phyloP scores from a whole-genome alignment of 176 grass and related monocot species.

The Phragmites australis region DNA sequence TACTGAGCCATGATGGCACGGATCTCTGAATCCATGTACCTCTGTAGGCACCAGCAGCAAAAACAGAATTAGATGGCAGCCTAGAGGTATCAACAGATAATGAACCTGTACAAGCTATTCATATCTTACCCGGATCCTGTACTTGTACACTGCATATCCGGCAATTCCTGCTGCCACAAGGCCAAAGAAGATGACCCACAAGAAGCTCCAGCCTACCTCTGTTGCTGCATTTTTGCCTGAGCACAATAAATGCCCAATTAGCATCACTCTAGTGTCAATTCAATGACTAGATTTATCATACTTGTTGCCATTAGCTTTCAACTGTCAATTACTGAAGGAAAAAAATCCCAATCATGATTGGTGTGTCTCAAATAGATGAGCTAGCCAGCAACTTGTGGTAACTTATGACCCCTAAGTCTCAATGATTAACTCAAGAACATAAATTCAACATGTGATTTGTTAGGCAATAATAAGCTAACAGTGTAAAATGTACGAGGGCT shows the following conservation, averaged over 20 bases:
- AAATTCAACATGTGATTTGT: background rate
- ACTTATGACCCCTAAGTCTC: too few species aligned
- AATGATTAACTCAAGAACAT: background rate
- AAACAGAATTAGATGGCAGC: slow-evolving; percentile 3
- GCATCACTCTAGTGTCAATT: background rate
- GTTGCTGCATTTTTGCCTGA: slow-evolving; percentile 65
- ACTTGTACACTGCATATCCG: slow-evolving; percentile 89
- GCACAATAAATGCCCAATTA: slow-evolving; percentile 16
- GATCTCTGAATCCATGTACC: slow-evolving; percentile 91
- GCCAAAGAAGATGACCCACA: slow-evolving; percentile 85
- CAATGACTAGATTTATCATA: background rate
- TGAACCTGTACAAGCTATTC: background rate
- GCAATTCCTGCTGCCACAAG: slow-evolving; percentile 60
- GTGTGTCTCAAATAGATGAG: background rate
- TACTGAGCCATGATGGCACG: slow-evolving; percentile 89
- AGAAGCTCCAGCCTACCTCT: slow-evolving; percentile 73
- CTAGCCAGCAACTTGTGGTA: too few species aligned
- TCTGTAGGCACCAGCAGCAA: slow-evolving; percentile 36
- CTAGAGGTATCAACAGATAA: slow-evolving; percentile 12
- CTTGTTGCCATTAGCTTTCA: background rate
- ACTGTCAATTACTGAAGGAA: background rate
- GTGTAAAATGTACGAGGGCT: too few species aligned
- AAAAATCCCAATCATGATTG: background rate
- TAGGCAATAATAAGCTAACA: background rate
- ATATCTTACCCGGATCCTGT: slow-evolving; percentile 75